Percentiles rank a stretch among this genome's conserved stretches.
Conservation (phyloP, 768 basidiomycete genomes). For the Terana coerulea region DNA sequence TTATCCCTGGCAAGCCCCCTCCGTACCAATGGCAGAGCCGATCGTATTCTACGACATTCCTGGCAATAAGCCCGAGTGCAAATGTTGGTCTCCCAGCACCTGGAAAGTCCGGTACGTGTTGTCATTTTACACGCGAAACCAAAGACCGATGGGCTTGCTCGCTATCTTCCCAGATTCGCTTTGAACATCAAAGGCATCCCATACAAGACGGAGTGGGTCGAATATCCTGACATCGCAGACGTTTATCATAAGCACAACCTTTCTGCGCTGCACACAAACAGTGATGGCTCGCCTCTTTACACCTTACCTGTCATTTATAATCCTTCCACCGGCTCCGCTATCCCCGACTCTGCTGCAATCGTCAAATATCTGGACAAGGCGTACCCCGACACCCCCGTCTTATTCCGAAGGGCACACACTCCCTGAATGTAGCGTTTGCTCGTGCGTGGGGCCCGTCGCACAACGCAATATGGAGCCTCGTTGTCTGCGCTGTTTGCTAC, state of each 20-base stretch:
- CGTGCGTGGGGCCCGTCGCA: constrained; percentile 9
- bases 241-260: constrained; percentile 29
- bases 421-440: constrained; percentile 24
- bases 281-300: constrained; percentile 19
- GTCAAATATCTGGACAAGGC: constrained; percentile 25
- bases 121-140: neutral
- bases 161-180: constrained; percentile 25
- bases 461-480: neutral
- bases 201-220: constrained; percentile 41
- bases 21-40: constrained; percentile 21
- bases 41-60: constrained; percentile 46
- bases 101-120: constrained; percentile 40
- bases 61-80: constrained; percentile 20
- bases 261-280: constrained; percentile 23
- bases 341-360: constrained; percentile 27
- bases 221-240: constrained; percentile 40
- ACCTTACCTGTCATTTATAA: constrained; percentile 28
- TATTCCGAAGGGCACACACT: constrained; percentile 32
- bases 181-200: constrained; percentile 32
- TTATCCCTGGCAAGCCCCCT: too few species aligned
- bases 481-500: constrained; percentile 3
- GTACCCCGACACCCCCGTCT: constrained; percentile 28
- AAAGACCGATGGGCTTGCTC: neutral
- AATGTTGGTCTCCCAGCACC: constrained; percentile 43
- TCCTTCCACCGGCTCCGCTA: constrained; percentile 16